These are phyloP conservation scores for Stagonosporopsis tanaceti DNA, from an alignment of 2,329 filamentous ascomycete species.

Conservation along the genomic window DNA sequence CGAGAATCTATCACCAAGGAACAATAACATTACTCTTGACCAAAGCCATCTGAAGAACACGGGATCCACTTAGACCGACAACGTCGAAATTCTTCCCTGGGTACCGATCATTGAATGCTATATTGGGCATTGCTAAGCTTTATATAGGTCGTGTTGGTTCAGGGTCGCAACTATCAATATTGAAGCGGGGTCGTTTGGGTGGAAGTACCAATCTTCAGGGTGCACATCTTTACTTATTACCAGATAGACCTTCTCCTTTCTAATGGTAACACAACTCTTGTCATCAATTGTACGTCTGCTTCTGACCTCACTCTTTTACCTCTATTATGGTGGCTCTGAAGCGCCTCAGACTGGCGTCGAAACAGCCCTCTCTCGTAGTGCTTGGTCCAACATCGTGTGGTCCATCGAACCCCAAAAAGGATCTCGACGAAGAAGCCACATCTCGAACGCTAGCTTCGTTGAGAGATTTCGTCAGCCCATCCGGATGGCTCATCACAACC, in stretches of 20 bases:
- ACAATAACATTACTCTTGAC: background rate
- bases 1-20: background rate
- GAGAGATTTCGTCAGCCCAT: background rate
- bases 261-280: background rate
- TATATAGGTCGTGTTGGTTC: background rate
- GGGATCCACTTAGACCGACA: background rate
- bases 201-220: background rate
- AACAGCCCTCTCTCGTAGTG: background rate
- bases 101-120: background rate
- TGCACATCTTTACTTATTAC: background rate
- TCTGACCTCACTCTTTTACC: background rate
- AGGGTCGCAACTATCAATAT: background rate
- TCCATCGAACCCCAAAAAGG: background rate
- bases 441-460: background rate
- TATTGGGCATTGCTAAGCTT: background rate
- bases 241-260: background rate
- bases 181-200: background rate
- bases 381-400: background rate
- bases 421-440: background rate
- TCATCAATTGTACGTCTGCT: background rate
- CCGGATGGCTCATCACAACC: background rate
- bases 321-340: background rate
- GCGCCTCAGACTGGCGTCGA: background rate
- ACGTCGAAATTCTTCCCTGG: background rate
- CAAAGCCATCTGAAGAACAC: background rate